Percentiles rank a stretch among this genome's conserved stretches.
Evolutionary conservation across 352 stramenopile genomes (phyloP).

Genomic region (Globisporangium nagaii): DNA sequence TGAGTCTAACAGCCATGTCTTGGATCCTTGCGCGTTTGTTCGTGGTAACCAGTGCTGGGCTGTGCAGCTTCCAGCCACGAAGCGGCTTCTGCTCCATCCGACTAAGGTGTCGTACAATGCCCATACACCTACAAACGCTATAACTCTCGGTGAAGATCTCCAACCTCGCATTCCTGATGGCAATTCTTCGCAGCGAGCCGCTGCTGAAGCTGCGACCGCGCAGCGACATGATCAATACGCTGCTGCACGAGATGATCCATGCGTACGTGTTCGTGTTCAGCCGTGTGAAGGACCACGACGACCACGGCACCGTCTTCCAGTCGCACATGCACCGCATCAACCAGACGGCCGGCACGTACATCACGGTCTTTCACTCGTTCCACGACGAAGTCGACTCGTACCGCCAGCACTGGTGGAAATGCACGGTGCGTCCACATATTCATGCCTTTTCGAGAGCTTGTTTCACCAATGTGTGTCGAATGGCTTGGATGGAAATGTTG

Average conservation of each 20-base stretch:
- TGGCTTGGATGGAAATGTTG: neutral
- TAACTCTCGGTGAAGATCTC: too few relatives aligned
- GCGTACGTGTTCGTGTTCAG: conserved; percentile 84
- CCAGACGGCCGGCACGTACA: conserved; percentile 45
- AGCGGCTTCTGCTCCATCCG: conserved; percentile 83
- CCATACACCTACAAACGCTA: too few relatives aligned
- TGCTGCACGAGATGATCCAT: conserved; percentile 91
- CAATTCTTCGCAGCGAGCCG: too few relatives aligned
- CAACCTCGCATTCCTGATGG: too few relatives aligned
- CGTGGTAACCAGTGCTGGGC: conserved; percentile 39
- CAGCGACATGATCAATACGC: conserved; percentile 82
- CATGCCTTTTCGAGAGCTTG: neutral
- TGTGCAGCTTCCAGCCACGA: conserved; percentile 73
- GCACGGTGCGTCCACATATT: conserved; percentile 37
- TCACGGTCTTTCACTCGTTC: conserved; percentile 88
- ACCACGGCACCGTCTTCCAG: conserved; percentile 82
- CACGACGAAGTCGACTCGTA: conserved; percentile 87
- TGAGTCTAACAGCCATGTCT: too few relatives aligned
- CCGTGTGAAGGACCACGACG: conserved; percentile 72
- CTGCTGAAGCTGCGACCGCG: conserved; percentile 76
- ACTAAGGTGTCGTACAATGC: too few relatives aligned
- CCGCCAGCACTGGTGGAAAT: conserved; percentile 83
- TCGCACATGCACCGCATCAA: conserved; percentile 83
- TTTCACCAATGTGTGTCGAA: neutral
- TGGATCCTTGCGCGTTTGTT: too few relatives aligned